Base-by-base conservation (phyloP, 176 grass and related monocot genomes). In the Avena insularis region DNA sequence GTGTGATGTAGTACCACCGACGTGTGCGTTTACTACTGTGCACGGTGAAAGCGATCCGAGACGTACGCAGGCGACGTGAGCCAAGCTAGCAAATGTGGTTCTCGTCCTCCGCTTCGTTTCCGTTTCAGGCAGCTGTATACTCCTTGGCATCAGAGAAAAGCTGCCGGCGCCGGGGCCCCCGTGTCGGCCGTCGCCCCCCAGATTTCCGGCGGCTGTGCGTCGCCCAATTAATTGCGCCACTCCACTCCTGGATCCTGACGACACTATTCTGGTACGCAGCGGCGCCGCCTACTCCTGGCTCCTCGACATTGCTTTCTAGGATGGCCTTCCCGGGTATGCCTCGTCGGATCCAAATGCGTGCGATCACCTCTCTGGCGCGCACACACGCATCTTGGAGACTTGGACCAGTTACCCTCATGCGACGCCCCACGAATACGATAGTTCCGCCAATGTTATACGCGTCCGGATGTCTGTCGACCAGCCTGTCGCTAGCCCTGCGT, bases 391-490 rank as follows among this genome's bases (percentile, higher is more conserved):
- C 19, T 31, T 13, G 13, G 16, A 23, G 23, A 23, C 31, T 38
- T 69, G 15, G 66, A 40, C 66, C 66, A 69, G 33, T 2, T 69
- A 19, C 33, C 3, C 33, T 69, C 65, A 67, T 63, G 21, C 60
- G 60, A 63, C 60, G 58, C 58, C 63, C 29, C 6, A 17, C 66
- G 71, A 74, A 74, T 50, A 74, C 43, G 71, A 50, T 74, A 23
- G n/a, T 7, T 48, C 6, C 20, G 20, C 43, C 19, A 70, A 17
- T 20, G 14, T 9, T 3, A 13, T 25, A 49, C n/a, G 43, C 46
- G 46, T 40, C 21, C n/a, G 71, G 15, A 49, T 74, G 71, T 74
- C 43, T 49, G n/a, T 50, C 71, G 45, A 50, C 71, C 71, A 74
- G 71, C 71, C 71, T 74, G 71, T 74, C 43, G 19, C n/a, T 25